phyloP scores from a whole-genome alignment of 139 green algal genomes.

The Chlorella sp. region DNA sequence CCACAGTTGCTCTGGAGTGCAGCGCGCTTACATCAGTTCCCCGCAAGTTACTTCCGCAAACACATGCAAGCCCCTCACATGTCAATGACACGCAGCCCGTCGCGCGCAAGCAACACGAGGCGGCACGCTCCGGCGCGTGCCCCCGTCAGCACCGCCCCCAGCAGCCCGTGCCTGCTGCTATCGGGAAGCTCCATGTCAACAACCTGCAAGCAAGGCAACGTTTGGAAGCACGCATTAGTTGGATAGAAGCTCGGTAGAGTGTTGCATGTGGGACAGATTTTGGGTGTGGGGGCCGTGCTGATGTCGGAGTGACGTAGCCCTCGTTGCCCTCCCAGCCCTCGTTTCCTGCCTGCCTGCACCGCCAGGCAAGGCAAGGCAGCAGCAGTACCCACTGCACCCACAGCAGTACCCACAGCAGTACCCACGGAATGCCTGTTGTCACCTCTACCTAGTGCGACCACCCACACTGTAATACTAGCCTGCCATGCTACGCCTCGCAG shows the following conservation, averaged over 20 bases:
- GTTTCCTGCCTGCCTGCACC: neutral
- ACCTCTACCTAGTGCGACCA: no score
- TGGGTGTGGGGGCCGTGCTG: no score
- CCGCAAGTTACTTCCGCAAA: neutral
- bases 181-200: conserved; percentile 66
- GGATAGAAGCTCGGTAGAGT: no score
- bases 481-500: no score
- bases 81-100: conserved; percentile 17
- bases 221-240: neutral
- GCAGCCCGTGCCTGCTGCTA: conserved; percentile 33
- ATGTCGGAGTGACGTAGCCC: no score
- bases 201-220: conserved; percentile 42
- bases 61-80: neutral
- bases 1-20: no score
- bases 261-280: neutral
- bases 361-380: neutral
- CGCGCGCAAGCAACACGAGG: conserved; percentile 16
- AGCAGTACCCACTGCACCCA: neutral
- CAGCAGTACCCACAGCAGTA: no score
- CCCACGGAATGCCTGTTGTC: no score
- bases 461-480: no score
- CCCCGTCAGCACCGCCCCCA: conserved; percentile 62
- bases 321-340: no score
- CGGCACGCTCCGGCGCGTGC: neutral
- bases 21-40: neutral